phyloP scores from a whole-genome alignment of 108 stramenopile species.

The Aurantiochytrium sp. region DNA sequence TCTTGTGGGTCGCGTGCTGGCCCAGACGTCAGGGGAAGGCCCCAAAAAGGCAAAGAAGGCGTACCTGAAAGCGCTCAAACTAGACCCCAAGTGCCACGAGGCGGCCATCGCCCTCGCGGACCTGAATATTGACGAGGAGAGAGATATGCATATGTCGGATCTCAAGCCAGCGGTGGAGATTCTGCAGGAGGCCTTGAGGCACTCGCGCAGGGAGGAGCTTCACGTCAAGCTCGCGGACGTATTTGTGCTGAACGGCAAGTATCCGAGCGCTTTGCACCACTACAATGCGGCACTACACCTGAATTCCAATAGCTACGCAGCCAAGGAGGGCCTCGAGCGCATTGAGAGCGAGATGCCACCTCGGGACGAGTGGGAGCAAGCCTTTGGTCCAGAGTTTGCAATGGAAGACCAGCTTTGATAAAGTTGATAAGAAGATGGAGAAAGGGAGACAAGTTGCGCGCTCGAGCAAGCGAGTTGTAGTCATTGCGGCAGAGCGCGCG shows the following conservation, averaged over 20 bases:
- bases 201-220: not conserved
- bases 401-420: not conserved
- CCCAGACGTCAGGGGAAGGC: conserved; percentile 3
- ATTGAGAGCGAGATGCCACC: not conserved
- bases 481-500: too few species aligned
- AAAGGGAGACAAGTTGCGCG: too few species aligned
- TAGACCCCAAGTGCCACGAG: conserved; percentile 17
- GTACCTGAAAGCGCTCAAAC: not conserved
- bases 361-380: not conserved
- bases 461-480: too few species aligned
- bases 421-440: too few species aligned
- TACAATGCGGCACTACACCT: not conserved
- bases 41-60: conserved; percentile 24
- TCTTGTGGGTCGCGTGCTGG: not conserved
- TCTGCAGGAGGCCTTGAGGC: not conserved
- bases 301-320: not conserved
- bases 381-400: not conserved
- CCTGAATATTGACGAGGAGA: not conserved
- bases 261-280: not conserved
- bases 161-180: not conserved
- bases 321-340: not conserved
- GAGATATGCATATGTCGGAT: not conserved
- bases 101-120: conserved; percentile 21
- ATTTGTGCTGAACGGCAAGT: not conserved
- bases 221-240: conserved; percentile 3